phyloP scores from a whole-genome alignment of 2,329 filamentous ascomycete genomes.

The Curvularia sp. region DNA sequence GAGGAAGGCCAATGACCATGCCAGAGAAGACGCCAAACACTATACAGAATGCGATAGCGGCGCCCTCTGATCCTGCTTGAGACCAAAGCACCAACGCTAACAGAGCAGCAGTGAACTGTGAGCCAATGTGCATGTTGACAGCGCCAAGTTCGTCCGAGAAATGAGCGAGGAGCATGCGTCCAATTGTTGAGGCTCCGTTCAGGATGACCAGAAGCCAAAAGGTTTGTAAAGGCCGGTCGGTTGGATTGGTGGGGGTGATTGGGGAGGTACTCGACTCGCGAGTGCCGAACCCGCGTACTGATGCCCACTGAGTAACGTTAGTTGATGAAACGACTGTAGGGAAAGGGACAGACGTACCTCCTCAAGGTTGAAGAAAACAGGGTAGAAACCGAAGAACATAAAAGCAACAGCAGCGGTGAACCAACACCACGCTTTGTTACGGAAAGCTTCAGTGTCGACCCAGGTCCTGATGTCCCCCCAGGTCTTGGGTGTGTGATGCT shows the following conservation, averaged over 20 bases:
- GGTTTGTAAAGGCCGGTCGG: slow-evolving; percentile 51
- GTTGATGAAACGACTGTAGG: not conserved
- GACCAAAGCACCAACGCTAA: slow-evolving; percentile 56
- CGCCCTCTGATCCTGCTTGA: slow-evolving; percentile 45
- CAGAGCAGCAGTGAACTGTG: slow-evolving; percentile 52
- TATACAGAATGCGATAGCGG: slow-evolving; percentile 57
- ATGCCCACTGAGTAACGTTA: slow-evolving; percentile 53
- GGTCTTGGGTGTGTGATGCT: slow-evolving; percentile 48
- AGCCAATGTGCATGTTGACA: slow-evolving; percentile 55
- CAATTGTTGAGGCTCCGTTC: slow-evolving; percentile 58
- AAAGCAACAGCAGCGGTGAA: slow-evolving; percentile 55
- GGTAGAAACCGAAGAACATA: slow-evolving; percentile 61
- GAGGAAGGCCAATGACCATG: slow-evolving; percentile 59
- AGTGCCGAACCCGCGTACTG: slow-evolving; percentile 51
- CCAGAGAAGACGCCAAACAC: slow-evolving; percentile 58
- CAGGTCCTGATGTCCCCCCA: slow-evolving; percentile 51
- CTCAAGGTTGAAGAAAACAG: slow-evolving; percentile 61
- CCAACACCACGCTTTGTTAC: slow-evolving; percentile 53
- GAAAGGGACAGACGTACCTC: slow-evolving; percentile 45
- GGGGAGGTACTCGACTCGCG: slow-evolving; percentile 33
- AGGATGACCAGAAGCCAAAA: slow-evolving; percentile 60
- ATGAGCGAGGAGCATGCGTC: slow-evolving; percentile 55
- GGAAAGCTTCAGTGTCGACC: slow-evolving; percentile 56
- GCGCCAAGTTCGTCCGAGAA: slow-evolving; percentile 56
- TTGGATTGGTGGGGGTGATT: slow-evolving; percentile 18